Conservation (phyloP, 495 filamentous ascomycete species). For the Penicillium fimorum region DNA sequence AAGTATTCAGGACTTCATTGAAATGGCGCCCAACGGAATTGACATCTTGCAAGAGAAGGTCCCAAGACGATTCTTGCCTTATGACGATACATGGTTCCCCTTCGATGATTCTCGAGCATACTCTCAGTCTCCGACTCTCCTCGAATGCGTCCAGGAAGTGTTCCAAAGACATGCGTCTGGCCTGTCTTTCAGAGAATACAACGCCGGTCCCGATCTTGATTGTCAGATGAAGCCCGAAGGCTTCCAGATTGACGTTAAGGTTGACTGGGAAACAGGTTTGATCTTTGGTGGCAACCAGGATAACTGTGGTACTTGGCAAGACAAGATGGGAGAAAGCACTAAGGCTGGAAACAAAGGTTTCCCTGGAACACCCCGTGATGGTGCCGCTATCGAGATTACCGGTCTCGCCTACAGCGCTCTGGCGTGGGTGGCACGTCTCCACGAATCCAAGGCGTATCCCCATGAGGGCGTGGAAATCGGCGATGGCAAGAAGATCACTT, state of each 20-base stretch:
- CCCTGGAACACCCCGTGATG: constrained; percentile 95
- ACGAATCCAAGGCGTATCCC: constrained; percentile 63
- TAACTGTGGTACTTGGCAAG: constrained; percentile 99
- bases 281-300: constrained; percentile 90
- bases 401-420: constrained; percentile 89
- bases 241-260: constrained; percentile 84
- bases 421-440: constrained; percentile 69
- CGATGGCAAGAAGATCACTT: constrained; percentile 59
- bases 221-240: constrained; percentile 91
- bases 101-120: constrained; percentile 81
- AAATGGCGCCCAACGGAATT: constrained; percentile 76
- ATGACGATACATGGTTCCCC: constrained; percentile 90
- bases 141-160: constrained; percentile 89
- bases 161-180: constrained; percentile 87
- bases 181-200: constrained; percentile 89
- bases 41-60: constrained; percentile 73
- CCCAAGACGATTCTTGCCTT: constrained; percentile 86
- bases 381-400: constrained; percentile 91
- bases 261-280: constrained; percentile 90
- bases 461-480: constrained; percentile 67
- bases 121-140: constrained; percentile 72
- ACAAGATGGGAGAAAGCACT: constrained; percentile 99
- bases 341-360: constrained; percentile 88
- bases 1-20: constrained; percentile 88
- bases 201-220: constrained; percentile 83